phyloP scores from a whole-genome alignment of 176 grass and related monocot species.

The Luzula sylvatica region DNA sequence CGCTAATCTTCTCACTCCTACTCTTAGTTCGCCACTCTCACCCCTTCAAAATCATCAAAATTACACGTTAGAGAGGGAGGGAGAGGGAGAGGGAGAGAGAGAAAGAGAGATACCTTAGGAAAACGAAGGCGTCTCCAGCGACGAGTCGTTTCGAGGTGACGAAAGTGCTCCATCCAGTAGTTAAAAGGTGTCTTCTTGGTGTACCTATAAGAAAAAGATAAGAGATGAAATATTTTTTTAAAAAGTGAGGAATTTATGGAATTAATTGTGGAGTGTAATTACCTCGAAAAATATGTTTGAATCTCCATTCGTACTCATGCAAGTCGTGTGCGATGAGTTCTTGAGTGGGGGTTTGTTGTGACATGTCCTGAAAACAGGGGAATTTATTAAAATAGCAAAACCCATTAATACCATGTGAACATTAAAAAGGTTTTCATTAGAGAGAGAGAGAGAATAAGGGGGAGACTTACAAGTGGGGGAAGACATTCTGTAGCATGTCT shows the following conservation, averaged over 20 bases:
- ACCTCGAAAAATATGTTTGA: slow-evolving; percentile 90
- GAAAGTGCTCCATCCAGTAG: slow-evolving; percentile 90
- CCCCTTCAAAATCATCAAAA: slow-evolving; percentile 35
- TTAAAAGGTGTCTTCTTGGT: slow-evolving; percentile 82
- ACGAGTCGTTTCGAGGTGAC: slow-evolving; percentile 87
- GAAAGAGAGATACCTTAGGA: slow-evolving; percentile 46
- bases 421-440: not conserved
- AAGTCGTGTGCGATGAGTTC: slow-evolving; percentile 68
- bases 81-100: not conserved
- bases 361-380: slow-evolving; percentile 51
- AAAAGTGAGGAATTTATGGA: not conserved
- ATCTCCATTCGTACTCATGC: slow-evolving; percentile 76
- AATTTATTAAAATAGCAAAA: not conserved
- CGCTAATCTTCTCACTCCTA: slow-evolving; percentile 61
- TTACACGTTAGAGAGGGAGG: slow-evolving; percentile 1
- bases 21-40: slow-evolving; percentile 65
- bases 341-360: slow-evolving; percentile 66
- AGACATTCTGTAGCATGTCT: slow-evolving; percentile 73
- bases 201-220: slow-evolving; percentile 43
- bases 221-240: too few relatives aligned
- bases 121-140: slow-evolving; percentile 85
- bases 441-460: slow-evolving; percentile 8
- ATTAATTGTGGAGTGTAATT: not conserved
- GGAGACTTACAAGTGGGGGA: slow-evolving; percentile 45
- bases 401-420: not conserved